Conservation (phyloP, 176 grass and related monocot genomes). For the Saccharum spontaneum region DNA sequence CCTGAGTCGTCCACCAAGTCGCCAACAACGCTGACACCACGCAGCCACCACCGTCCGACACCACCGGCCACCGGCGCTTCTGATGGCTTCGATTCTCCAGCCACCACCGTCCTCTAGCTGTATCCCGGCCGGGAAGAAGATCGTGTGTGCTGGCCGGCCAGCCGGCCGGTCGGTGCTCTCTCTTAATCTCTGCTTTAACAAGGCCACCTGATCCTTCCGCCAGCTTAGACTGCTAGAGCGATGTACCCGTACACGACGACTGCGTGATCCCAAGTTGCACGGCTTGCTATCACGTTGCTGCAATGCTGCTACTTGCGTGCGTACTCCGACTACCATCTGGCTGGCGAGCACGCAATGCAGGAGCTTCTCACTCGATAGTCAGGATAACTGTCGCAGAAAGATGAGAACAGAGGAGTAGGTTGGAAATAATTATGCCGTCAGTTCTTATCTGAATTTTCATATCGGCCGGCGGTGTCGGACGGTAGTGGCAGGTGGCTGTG, state of each 20-base stretch:
- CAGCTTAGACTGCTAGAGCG: background rate
- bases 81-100: no score
- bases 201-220: background rate
- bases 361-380: constrained; percentile 6
- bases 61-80: no score
- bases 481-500: no score
- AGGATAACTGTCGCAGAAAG: constrained; percentile 13
- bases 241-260: background rate
- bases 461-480: no score
- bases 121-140: background rate
- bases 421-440: background rate
- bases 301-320: background rate
- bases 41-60: no score
- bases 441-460: background rate
- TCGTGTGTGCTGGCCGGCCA: background rate
- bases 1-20: no score
- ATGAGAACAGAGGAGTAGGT: background rate
- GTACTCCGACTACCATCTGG: background rate
- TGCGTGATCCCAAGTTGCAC: background rate
- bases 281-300: background rate
- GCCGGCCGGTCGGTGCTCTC: background rate
- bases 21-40: no score
- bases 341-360: background rate
- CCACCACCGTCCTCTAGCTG: background rate
- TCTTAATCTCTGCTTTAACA: background rate